A percentile compares a stretch with the other conserved stretches of the same genome.
Evolutionary conservation across 2,329 filamentous ascomycete genomes (phyloP).

Genomic region (Calonectria pseudoreteaudii): DNA sequence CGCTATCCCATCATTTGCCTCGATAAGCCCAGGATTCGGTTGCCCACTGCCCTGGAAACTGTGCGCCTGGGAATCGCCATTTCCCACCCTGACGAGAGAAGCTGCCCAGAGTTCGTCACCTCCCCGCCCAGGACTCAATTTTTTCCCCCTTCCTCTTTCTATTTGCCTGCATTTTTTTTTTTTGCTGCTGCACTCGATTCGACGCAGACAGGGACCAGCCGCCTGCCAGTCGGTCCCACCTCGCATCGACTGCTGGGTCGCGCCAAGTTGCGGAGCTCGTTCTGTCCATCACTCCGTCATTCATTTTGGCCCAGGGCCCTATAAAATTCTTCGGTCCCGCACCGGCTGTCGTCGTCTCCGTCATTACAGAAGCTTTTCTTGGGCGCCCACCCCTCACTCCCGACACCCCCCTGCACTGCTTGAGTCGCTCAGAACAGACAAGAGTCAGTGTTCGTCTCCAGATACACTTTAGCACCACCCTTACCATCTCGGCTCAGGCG

Average conservation of each 20-base stretch:
- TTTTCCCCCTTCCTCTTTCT: neutral
- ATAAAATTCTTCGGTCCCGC: conserved; percentile 50
- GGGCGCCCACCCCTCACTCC: conserved; percentile 30
- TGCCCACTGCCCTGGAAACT: conserved; percentile 38
- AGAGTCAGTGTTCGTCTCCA: conserved; percentile 44
- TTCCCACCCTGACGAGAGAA: conserved; percentile 28
- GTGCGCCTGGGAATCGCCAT: conserved; percentile 33
- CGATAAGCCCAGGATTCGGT: conserved; percentile 46
- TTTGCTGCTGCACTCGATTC: conserved; percentile 7
- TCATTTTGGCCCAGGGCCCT: conserved; percentile 42
- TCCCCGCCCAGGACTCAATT: conserved; percentile 9
- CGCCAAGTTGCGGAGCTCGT: conserved; percentile 40
- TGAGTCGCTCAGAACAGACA: conserved; percentile 43
- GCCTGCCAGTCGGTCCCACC: conserved; percentile 37
- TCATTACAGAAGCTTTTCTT: conserved; percentile 42
- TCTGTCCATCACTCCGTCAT: conserved; percentile 45
- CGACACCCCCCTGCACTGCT: conserved; percentile 31
- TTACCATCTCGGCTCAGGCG: conserved; percentile 46
- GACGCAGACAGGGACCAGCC: conserved; percentile 30
- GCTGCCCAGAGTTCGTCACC: conserved; percentile 17
- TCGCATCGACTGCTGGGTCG: conserved; percentile 28
- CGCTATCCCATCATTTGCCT: conserved; percentile 42
- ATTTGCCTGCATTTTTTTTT: neutral
- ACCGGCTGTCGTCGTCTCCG: conserved; percentile 36
- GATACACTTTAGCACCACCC: conserved; percentile 45